Base-by-base conservation (phyloP, 164 flowering plant genomes). In the Umbellularia californica region DNA sequence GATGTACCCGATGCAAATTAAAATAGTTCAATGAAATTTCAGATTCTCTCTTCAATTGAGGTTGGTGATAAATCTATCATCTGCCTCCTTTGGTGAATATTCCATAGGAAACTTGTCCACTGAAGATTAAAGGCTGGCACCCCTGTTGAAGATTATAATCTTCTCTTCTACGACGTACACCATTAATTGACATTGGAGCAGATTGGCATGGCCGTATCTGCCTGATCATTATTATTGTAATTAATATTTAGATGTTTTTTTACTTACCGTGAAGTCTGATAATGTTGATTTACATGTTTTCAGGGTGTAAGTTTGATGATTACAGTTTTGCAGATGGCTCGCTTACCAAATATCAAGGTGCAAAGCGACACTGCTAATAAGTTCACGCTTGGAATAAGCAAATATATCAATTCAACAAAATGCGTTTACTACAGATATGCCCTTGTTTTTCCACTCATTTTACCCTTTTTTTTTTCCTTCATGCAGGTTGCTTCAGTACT, bases 301-400 rank as follows among this genome's bases (percentile, higher is more conserved):
- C 89, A 95, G 99, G 99, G 98, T 69, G 90, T 95, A 77, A 90
- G 92, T 82, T 84, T 95, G 90, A 95, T 95, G 91, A 87, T 92
- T 77, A 86, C 89, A 27, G 95, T 91, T 27, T 76, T 95, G 78
- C 99, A 95, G 80, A 69, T 87, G 78, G 92, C 94, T 80, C 90
- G 93, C 58, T 81, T 95, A 74, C 99, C 99, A 67, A 93, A 95
- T 79, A 91, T 95, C 70, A 93, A 87, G 99, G 99, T 90, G 78
- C 35, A 63, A 41, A 41, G 47, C 10, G 10, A 7, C 35, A 30
- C 35, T 30, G 35, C 35, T 30, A 4, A 30, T 30, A 30, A 12
- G 41, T n/a, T 27, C 15, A 10, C 3, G 60, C n/a, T 55, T 3
- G n/a, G 28, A 67, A 33, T 30, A 67, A 28, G 33, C 17, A 30